These are phyloP conservation scores for Dactylellina parvicollis DNA, from an alignment of 2,329 filamentous ascomycete genomes.

Conservation along the genomic window DNA sequence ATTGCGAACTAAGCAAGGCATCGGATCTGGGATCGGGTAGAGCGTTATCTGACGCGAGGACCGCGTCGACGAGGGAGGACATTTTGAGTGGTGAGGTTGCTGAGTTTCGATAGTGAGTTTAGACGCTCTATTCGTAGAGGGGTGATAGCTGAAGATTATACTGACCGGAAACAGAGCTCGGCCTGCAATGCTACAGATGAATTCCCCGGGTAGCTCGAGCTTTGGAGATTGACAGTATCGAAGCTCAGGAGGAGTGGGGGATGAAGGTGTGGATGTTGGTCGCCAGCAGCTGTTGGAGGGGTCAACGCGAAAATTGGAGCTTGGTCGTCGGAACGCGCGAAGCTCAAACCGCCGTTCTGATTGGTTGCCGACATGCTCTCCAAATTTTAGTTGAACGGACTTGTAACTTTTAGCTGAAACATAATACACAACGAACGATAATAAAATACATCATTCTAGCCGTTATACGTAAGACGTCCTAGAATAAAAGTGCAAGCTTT, in stretches of 20 bases:
- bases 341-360: slow-evolving; percentile 30
- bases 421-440: neutral
- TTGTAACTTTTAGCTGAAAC: neutral
- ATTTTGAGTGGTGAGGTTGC: slow-evolving; percentile 59
- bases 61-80: slow-evolving; percentile 67
- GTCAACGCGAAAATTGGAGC: slow-evolving; percentile 41
- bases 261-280: neutral
- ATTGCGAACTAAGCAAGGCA: slow-evolving; percentile 61
- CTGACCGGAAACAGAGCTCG: neutral
- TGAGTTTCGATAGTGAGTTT: no score
- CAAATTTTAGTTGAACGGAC: no score
- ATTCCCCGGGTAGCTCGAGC: neutral
- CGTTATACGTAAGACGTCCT: no score
- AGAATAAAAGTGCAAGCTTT: no score
- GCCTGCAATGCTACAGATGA: neutral
- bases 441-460: no score
- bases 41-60: slow-evolving; percentile 62
- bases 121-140: no score
- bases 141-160: neutral
- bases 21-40: slow-evolving; percentile 57
- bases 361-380: slow-evolving; percentile 28
- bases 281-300: slow-evolving; percentile 17
- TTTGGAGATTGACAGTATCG: neutral
- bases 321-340: slow-evolving; percentile 20
- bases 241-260: neutral